phyloP scores from a whole-genome alignment of 116 monocot genomes.

The Iris pallida region DNA sequence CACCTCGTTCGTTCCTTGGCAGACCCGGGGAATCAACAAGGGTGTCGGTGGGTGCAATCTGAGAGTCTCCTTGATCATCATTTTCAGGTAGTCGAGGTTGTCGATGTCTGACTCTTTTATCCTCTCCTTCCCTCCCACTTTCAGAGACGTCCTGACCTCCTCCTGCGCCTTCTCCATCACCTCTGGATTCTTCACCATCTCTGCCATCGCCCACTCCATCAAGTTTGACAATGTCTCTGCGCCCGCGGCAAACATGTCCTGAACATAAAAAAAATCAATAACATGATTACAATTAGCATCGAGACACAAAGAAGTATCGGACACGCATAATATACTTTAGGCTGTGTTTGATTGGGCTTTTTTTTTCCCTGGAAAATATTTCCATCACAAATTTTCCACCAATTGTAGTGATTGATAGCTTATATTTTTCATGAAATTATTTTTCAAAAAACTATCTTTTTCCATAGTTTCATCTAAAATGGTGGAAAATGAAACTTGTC shows the following conservation, averaged over 20 bases:
- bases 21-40: neutral
- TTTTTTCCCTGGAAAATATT: no score
- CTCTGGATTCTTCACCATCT: neutral
- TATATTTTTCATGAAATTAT: no score
- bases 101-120: neutral
- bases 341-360: no score
- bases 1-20: neutral
- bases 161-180: neutral
- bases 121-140: neutral
- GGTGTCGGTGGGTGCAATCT: neutral
- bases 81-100: neutral
- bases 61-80: neutral
- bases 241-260: neutral
- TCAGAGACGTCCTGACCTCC: neutral
- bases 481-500: no score
- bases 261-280: no score
- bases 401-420: no score
- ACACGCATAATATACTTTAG: no score
- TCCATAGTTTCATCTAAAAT: no score
- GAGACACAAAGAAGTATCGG: no score
- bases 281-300: no score
- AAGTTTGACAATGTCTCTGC: neutral
- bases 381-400: no score
- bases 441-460: no score
- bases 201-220: neutral